A percentile compares a stretch with the other conserved stretches of the same genome.
Conservation (phyloP, 129 eudicot genomes). For the Rutidosis leptorrhynchoides region DNA sequence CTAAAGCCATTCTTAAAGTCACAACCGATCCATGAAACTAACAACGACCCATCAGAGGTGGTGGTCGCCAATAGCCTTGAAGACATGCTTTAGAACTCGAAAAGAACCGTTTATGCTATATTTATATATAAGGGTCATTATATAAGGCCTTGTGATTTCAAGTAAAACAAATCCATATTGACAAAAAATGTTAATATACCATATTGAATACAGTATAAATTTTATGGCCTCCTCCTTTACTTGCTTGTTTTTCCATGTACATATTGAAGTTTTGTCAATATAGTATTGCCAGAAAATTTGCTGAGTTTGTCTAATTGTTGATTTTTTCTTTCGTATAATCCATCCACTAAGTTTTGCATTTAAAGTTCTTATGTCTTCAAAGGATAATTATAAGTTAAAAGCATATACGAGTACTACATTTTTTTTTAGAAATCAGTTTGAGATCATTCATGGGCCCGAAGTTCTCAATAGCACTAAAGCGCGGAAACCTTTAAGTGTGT, state of each 20-base stretch:
- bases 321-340: no score
- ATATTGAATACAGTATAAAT: background rate
- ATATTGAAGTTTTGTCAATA: background rate
- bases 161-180: background rate
- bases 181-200: background rate
- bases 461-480: no score
- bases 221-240: background rate
- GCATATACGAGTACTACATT: no score
- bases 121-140: background rate
- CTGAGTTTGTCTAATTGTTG: no score
- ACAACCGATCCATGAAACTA: conserved; percentile 61
- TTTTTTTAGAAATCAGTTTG: no score
- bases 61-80: conserved; percentile 62
- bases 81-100: conserved; percentile 62
- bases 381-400: no score
- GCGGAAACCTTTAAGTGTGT: no score
- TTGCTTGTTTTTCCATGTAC: background rate
- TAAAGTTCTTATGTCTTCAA: no score
- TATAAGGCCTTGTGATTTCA: background rate
- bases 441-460: no score
- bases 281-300: conserved; percentile 64
- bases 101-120: conserved; percentile 47
- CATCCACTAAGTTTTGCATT: no score
- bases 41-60: conserved; percentile 64
- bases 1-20: conserved; percentile 58